phyloP scores from a whole-genome alignment of 78 protist species.

The Speleostelium caveatum region DNA sequence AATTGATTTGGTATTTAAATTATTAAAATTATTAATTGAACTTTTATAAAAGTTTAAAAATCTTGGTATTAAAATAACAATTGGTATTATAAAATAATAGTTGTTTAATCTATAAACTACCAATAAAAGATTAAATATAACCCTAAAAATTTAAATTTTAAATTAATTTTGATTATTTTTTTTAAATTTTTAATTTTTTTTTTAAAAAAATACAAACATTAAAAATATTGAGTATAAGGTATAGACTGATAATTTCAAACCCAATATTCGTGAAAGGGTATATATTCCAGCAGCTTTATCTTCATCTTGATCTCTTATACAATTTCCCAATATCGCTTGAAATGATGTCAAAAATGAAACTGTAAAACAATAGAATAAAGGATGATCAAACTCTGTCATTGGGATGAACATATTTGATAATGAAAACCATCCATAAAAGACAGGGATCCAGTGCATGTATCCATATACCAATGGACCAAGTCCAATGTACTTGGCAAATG shows the following conservation, averaged over 20 bases:
- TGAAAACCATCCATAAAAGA: not conserved
- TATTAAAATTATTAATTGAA: too few species aligned
- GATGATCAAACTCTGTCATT: not conserved
- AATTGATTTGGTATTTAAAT: too few species aligned
- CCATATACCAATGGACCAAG: not conserved
- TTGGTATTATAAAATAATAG: too few species aligned
- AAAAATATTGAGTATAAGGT: too few species aligned
- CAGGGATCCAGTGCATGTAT: not conserved
- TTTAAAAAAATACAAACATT: too few species aligned
- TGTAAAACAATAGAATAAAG: not conserved
- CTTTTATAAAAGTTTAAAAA: too few species aligned
- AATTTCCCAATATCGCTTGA: not conserved
- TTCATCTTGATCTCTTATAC: constrained; percentile 16
- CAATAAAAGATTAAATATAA: too few species aligned
- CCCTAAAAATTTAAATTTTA: too few species aligned
- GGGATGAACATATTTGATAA: not conserved
- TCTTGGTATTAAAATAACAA: too few species aligned
- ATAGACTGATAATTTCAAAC: constrained; percentile 3
- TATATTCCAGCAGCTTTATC: constrained; percentile 7
- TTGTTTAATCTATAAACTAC: too few species aligned
- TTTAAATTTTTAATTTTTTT: too few species aligned
- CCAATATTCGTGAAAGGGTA: not conserved
- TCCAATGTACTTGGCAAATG: constrained; percentile 5
- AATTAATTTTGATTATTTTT: too few species aligned
- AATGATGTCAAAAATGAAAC: not conserved